phyloP scores from a whole-genome alignment of 2,329 filamentous ascomycete species.

The Seiridium unicorne region DNA sequence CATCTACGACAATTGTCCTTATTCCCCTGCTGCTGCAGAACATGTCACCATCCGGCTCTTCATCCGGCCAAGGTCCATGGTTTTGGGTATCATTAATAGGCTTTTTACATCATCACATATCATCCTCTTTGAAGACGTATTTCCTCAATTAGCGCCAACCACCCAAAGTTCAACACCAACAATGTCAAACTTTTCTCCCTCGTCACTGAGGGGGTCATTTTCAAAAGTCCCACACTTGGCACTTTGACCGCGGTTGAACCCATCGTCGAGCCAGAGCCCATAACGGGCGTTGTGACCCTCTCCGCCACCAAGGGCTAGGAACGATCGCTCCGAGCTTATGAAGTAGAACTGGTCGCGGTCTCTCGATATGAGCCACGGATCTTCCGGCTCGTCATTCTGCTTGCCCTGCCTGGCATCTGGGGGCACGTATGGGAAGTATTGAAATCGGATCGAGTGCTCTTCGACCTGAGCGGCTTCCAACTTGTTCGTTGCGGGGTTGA shows the following conservation, averaged over 20 bases:
- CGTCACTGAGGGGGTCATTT: constrained; percentile 90
- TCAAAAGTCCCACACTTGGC: constrained; percentile 86
- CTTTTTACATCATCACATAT: background rate
- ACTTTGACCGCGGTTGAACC: constrained; percentile 80
- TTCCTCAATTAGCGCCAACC: constrained; percentile 54
- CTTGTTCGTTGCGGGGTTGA: constrained; percentile 22
- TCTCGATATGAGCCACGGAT: background rate
- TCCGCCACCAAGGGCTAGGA: constrained; percentile 65
- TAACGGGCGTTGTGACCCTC: constrained; percentile 81
- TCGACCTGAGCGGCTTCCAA: constrained; percentile 17
- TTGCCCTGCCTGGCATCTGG: background rate
- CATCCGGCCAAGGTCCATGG: background rate
- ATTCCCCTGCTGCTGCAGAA: no score
- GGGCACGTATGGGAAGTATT: constrained; percentile 79
- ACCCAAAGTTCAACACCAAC: constrained; percentile 93
- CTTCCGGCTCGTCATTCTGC: background rate
- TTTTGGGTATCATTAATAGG: background rate
- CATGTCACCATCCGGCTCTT: background rate
- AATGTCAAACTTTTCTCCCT: constrained; percentile 88
- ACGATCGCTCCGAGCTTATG: constrained; percentile 86
- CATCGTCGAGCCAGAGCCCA: constrained; percentile 89
- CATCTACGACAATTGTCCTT: no score
- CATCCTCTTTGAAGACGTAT: background rate
- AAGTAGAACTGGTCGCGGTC: constrained; percentile 57
- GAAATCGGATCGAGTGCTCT: constrained; percentile 80